Evolutionary conservation across 2,329 filamentous ascomycete species (phyloP), one percentile per base, ranked within the genome.

Genomic region (Cercospora sp.): DNA sequence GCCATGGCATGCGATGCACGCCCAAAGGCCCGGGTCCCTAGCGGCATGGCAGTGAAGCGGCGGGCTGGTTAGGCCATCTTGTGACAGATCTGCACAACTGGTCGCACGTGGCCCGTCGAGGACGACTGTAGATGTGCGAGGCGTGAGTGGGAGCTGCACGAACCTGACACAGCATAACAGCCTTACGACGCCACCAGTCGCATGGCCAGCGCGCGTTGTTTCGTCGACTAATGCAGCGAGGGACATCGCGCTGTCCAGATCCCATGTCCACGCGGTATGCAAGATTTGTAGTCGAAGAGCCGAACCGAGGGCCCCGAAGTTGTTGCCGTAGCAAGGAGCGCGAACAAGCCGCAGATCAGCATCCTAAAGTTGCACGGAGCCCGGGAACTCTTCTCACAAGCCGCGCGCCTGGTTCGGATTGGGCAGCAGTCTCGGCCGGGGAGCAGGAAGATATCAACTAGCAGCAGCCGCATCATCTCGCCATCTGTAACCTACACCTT

Each of bases 401-500:
- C 48, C 48, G 48, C 23, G 48, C 23, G 48, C 48, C 20, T 28
- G 10, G 48, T 53, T 26, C 5, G 55, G 31, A 20, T 58, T 58
- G 55, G 55, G 55, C 55, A 58, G 55, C 55, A 58, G 55, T 58
- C 31, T 58, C 55, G 55, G 28, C 18, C 30, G 55, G 55, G 55
- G 55, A 58, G 31, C 55, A 36, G 55, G 28, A 31, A 58, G 28
- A 33, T 31, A 31, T 58, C 55, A 33, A 53, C 28, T 23, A 58
- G 31, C 55, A 58, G 28, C 28, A 58, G 55, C 55, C 55, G 31
- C 9, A 31, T 31, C 55, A 26, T 36, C 31, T 36, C 28, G 55
- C 28, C 55, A n/a, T 58, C 28, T 58, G 55, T 33, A 33, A 28
- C 55, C 28, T 20, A 23, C 55, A 20, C 12, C n/a, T 31, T 5